Percentiles rank a stretch among this genome's conserved stretches.
Evolutionary conservation across 192 early-diverging fungal species (phyloP).

Genomic region (Lobosporangium transversale): DNA sequence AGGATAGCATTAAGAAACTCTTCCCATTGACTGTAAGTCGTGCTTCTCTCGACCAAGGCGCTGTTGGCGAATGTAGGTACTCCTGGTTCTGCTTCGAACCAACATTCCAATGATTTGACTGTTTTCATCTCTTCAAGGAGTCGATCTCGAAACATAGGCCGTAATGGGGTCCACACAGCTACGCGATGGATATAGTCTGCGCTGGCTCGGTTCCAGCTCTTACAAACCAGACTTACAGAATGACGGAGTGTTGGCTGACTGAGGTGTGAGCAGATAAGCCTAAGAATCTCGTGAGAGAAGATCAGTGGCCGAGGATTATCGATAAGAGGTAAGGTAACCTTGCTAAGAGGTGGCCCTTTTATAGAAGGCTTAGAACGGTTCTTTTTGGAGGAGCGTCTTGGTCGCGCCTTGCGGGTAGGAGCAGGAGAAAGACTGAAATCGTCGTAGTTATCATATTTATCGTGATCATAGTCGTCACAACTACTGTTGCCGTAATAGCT

Average conservation of each 20-base stretch:
- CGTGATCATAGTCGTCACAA: not conserved
- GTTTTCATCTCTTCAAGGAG: conserved; percentile 13
- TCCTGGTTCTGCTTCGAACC: conserved; percentile 4
- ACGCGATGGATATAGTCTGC: conserved; percentile 15
- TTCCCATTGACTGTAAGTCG: not conserved
- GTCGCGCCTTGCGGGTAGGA: not conserved
- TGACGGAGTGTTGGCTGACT: conserved; percentile 20
- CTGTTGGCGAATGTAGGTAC: not conserved
- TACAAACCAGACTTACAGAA: conserved; percentile 26
- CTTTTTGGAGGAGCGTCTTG: not conserved
- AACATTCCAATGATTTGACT: conserved; percentile 14
- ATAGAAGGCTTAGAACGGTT: not conserved
- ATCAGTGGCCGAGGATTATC: conserved; percentile 5
- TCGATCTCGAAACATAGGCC: not conserved
- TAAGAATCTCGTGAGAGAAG: conserved; percentile 39
- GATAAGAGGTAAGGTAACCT: conserved; percentile 7
- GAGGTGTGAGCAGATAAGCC: conserved; percentile 22
- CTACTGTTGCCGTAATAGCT: not conserved
- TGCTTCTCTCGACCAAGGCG: not conserved
- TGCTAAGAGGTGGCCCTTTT: not conserved
- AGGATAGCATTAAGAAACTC: not conserved
- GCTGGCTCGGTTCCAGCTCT: conserved; percentile 24
- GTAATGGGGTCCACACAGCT: conserved; percentile 14
- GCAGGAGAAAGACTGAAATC: conserved; percentile 9
- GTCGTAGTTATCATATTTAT: not conserved